Evolutionary conservation across 2,329 filamentous ascomycete species (phyloP), one percentile per base, ranked within the genome.

Genomic region (Claviceps citrina): DNA sequence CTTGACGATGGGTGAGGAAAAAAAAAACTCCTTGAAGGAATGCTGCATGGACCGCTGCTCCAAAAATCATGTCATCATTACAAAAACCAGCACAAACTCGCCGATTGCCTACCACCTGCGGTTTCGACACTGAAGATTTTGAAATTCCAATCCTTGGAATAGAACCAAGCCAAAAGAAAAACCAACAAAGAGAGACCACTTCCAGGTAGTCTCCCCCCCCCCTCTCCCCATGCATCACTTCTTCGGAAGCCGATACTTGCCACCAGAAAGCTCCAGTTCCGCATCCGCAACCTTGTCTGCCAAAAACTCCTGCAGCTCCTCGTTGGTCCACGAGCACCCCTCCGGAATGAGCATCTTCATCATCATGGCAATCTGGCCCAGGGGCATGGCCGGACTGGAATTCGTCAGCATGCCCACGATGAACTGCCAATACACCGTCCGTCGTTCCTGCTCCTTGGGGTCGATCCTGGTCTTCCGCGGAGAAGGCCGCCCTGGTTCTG

Each of bases 341-440:
- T 85, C 85, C 0, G 83, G 75, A 39, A 95, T 77, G 43, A 89
- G 72, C 71, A 96, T 89, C 61, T 84, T 85, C 69, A 98, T 71
- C 84, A 96, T 95, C 80, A 87, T 93, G 7, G 78, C 71, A 47
- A 98, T 93, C 55, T 86, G 75, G 41, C 69, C 69, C 43, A 87
- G 64, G 38, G 83, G 79, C 83, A 95, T 91, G 22, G 81, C 62
- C 15, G 71, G 76, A 15, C 81, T 81, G 50, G 85, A 81, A 58
- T 95, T 95, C 45, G 85, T 95, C 60, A 98, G 65, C 91, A 98
- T 96, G 38, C 84, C 85, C 42, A 86, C 68, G 43, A 98, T 86
- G 56, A 94, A 96, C 52, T 87, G 81, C 75, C 83, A 85, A 60
- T 95, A 94, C 30, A 94, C 71, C 32, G 63, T 60, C 26, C 68